Evolutionary conservation across 768 basidiomycete species (phyloP).

Genomic region (Termitomyces sp.): DNA sequence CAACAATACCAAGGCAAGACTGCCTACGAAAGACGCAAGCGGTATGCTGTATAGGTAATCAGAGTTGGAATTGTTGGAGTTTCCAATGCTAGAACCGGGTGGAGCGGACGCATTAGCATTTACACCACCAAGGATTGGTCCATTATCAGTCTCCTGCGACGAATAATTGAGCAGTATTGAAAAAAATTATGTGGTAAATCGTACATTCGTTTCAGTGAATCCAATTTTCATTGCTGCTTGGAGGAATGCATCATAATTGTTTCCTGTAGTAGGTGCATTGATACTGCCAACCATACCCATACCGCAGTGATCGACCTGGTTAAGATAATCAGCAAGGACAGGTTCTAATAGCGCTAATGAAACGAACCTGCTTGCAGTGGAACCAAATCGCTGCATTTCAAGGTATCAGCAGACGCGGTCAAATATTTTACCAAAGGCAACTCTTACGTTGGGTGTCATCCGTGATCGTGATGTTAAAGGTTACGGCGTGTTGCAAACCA

Average conservation of each 20-base stretch:
- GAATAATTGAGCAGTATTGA: background rate
- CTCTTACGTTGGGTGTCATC: slow-evolving; percentile 40
- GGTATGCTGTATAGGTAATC: background rate
- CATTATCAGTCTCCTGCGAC: slow-evolving; percentile 29
- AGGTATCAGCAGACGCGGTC: background rate
- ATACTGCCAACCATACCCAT: slow-evolving; percentile 47
- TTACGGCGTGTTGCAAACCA: slow-evolving; percentile 30
- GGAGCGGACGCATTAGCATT: slow-evolving; percentile 27
- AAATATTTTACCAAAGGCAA: background rate
- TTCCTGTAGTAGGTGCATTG: slow-evolving; percentile 40
- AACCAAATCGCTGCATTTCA: slow-evolving; percentile 45
- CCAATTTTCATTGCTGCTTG: slow-evolving; percentile 35
- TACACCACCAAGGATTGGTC: slow-evolving; percentile 35
- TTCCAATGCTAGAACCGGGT: slow-evolving; percentile 14
- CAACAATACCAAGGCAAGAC: background rate
- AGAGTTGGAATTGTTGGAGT: background rate
- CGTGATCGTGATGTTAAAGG: slow-evolving; percentile 44
- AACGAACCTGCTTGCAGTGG: slow-evolving; percentile 40
- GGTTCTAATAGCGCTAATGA: background rate
- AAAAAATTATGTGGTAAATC: background rate
- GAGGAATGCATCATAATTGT: slow-evolving; percentile 35
- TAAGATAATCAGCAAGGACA: background rate
- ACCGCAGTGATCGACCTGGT: slow-evolving; percentile 36
- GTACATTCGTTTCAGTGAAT: slow-evolving; percentile 25
- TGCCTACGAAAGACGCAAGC: slow-evolving; percentile 1